Percentiles rank a stretch among this genome's conserved stretches.
Conservation (phyloP, 257 asterid species). For the Nicotiana undulata region DNA sequence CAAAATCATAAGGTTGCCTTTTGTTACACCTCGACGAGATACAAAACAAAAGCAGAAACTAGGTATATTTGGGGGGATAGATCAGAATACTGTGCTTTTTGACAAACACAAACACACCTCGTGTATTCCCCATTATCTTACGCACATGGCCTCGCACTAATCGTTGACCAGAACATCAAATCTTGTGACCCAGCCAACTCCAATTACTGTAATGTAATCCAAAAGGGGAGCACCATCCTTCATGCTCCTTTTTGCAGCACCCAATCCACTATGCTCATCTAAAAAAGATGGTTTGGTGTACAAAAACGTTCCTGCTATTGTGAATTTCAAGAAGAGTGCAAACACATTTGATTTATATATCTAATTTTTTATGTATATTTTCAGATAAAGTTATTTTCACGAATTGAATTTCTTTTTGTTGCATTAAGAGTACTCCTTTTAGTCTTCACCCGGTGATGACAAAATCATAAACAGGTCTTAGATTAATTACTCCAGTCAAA, state of each 20-base stretch:
- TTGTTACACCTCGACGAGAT: no score
- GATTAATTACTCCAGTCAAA: neutral
- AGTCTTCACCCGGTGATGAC: no score
- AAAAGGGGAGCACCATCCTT: slow-evolving; percentile 5
- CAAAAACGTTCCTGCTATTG: no score
- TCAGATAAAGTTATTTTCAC: no score
- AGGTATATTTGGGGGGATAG: neutral
- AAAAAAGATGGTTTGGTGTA: no score
- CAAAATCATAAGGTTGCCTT: no score
- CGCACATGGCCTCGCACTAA: neutral
- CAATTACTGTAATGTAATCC: neutral
- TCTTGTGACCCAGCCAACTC: neutral
- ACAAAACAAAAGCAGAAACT: no score
- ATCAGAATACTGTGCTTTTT: neutral
- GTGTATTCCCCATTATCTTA: neutral
- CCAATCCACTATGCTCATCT: neutral
- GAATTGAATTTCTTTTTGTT: no score
- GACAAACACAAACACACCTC: neutral
- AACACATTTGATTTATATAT: no score
- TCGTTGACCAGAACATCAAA: neutral
- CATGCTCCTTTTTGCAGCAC: neutral
- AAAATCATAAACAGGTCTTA: neutral
- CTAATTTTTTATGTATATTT: no score
- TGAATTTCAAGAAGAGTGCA: no score
- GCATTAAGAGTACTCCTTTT: no score